Percentiles rank a stretch among this genome's conserved stretches.
Conservation (phyloP, 345 rosid species). For the Brassica nigra region DNA sequence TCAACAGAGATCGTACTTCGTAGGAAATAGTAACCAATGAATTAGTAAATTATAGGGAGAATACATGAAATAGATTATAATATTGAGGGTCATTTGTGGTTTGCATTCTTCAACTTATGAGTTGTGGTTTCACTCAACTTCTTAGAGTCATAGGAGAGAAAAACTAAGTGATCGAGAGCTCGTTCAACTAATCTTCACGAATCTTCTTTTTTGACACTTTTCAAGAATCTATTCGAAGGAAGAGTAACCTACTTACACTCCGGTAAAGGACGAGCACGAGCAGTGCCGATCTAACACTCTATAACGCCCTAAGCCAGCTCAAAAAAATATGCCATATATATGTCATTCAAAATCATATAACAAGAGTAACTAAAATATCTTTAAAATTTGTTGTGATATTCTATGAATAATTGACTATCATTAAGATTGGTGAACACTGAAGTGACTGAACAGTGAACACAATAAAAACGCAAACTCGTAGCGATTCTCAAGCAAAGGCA, state of each 20-base stretch:
- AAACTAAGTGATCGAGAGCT: not conserved
- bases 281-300: not conserved
- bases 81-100: no score
- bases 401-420: not conserved
- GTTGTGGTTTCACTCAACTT: no score
- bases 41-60: no score
- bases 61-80: no score
- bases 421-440: not conserved
- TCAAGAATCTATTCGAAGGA: no score
- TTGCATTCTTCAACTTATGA: no score
- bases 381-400: no score
- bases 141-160: constrained; percentile 52
- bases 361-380: not conserved
- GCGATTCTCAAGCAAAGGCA: not conserved
- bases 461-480: not conserved
- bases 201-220: no score
- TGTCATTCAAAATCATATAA: not conserved
- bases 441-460: not conserved
- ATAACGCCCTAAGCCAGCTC: not conserved
- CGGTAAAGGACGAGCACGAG: no score
- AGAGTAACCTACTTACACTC: no score
- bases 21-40: no score
- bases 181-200: not conserved
- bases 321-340: not conserved
- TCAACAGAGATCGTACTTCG: no score